phyloP scores from a whole-genome alignment of 2,329 filamentous ascomycete species.

The Apiospora rasikravindrae region DNA sequence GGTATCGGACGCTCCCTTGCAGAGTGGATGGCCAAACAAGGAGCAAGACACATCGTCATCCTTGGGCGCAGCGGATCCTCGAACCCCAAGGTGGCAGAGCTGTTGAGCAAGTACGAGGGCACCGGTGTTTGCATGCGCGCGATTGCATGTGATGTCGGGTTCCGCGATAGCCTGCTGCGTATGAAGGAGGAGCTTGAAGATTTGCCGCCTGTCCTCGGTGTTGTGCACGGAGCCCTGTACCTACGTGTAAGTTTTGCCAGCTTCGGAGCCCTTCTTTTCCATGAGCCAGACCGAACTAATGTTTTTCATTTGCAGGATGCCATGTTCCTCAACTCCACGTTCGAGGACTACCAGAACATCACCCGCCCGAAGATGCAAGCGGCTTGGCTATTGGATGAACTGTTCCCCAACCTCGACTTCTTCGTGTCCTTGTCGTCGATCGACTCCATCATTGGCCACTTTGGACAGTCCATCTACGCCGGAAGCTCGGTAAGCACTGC shows the following conservation, averaged over 20 bases:
- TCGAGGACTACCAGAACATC: slow-evolving; percentile 4
- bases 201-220: slow-evolving; percentile 13
- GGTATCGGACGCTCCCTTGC: slow-evolving; percentile 34
- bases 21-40: slow-evolving; percentile 30
- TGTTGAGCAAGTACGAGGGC: slow-evolving; percentile 9
- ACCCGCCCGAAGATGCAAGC: background rate
- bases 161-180: background rate
- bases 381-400: background rate
- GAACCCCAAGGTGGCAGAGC: slow-evolving; percentile 28
- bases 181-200: background rate
- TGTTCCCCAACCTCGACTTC: slow-evolving; percentile 23
- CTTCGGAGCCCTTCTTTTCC: slow-evolving; percentile 22
- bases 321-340: background rate
- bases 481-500: background rate
- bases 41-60: slow-evolving; percentile 29
- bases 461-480: slow-evolving; percentile 4
- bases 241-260: slow-evolving; percentile 24
- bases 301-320: background rate
- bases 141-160: slow-evolving; percentile 12
- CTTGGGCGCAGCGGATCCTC: slow-evolving; percentile 30
- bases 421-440: background rate
- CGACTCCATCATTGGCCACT: background rate
- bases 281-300: no score
- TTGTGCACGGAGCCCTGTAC: slow-evolving; percentile 7
- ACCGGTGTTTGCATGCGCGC: slow-evolving; percentile 14